phyloP scores from a whole-genome alignment of 352 stramenopile genomes.

The Aphanomyces invadans region DNA sequence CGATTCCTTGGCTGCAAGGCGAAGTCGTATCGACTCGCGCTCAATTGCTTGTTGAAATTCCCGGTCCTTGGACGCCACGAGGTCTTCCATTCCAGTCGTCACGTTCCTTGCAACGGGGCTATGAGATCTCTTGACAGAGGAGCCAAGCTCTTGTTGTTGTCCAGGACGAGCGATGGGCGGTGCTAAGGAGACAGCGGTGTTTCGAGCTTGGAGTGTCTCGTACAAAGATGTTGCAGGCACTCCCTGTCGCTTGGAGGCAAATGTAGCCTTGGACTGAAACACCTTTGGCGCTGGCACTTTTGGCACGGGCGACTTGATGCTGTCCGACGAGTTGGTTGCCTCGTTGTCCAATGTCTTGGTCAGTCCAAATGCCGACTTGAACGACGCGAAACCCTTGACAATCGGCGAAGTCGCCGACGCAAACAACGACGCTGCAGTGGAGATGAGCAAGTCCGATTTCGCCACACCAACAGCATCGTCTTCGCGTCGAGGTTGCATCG shows the following conservation, averaged over 20 bases:
- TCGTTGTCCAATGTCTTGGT: neutral
- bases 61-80: neutral
- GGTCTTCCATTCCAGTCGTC: neutral
- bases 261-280: slow-evolving; percentile 8
- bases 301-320: neutral
- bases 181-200: neutral
- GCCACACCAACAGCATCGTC: neutral
- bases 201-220: neutral
- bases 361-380: slow-evolving; percentile 18
- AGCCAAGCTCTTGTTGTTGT: too few species aligned
- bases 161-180: too few species aligned
- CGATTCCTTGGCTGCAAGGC: slow-evolving; percentile 53
- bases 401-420: slow-evolving; percentile 5
- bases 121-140: too few species aligned
- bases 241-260: neutral
- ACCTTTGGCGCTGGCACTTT: slow-evolving; percentile 10
- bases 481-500: neutral
- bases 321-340: neutral
- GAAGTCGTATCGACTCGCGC: slow-evolving; percentile 52
- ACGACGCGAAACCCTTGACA: slow-evolving; percentile 17
- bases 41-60: slow-evolving; percentile 28
- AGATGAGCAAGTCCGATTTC: slow-evolving; percentile 8
- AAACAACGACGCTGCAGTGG: slow-evolving; percentile 6
- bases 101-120: too few species aligned
- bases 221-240: neutral